Conservation (phyloP, 140 eudicot species). For the Bidens hawaiensis region DNA sequence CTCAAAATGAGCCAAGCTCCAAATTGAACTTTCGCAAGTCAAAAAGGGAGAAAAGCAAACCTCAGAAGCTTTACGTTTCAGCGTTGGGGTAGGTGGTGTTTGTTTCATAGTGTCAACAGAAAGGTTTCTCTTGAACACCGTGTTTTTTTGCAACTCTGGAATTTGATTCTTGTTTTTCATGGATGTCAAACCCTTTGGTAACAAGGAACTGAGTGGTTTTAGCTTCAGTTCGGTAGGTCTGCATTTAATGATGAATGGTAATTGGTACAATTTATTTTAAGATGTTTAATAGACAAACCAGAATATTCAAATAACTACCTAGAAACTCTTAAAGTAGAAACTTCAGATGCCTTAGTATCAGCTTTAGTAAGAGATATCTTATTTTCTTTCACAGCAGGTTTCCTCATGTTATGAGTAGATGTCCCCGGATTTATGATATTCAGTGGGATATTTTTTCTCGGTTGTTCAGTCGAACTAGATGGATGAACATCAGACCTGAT, state of each 20-base stretch:
- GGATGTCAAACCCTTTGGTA: conserved; percentile 32
- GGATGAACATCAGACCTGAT: conserved; percentile 40
- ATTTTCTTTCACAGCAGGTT: conserved; percentile 24
- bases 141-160: conserved; percentile 25
- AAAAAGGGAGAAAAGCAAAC: conserved; percentile 31
- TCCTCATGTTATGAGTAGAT: conserved; percentile 24
- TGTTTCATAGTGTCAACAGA: conserved; percentile 35
- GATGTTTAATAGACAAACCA: conserved; percentile 1
- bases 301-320: conserved; percentile 33
- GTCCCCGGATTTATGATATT: conserved; percentile 23
- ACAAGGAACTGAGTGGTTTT: conserved; percentile 26
- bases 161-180: conserved; percentile 23
- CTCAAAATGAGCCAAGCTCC: no score
- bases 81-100: conserved; percentile 37
- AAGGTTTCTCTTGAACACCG: conserved; percentile 17
- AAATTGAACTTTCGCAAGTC: no score
- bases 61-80: conserved; percentile 73
- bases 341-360: conserved; percentile 38
- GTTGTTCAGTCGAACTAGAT: conserved; percentile 30
- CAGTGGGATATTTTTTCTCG: conserved; percentile 29
- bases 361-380: conserved; percentile 27
- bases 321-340: conserved; percentile 30
- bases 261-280: background rate
- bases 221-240: conserved; percentile 34
- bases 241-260: conserved; percentile 3